Base-by-base conservation (phyloP, 2,329 filamentous ascomycete species). In the Botryotinia globosa region DNA sequence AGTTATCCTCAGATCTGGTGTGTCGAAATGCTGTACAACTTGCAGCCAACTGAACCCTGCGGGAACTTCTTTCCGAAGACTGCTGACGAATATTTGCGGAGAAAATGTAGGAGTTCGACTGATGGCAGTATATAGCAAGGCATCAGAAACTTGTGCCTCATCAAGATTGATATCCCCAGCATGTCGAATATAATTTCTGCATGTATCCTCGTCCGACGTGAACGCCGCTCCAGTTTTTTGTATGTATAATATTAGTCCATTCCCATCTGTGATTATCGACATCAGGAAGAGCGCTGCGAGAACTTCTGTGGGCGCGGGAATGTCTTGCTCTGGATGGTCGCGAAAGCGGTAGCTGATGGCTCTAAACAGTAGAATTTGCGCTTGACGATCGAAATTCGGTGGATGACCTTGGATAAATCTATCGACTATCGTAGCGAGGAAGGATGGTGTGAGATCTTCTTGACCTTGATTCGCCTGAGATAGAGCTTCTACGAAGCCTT, bases 371-470 rank as follows among this genome's bases (percentile, higher is more conserved):
- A 94, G 92, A 75, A 90, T 86, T 79, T 92, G 90, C 73, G 89
- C 90, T 70, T 90, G 87, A 71, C 94, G 89, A 78, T 92, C 93
- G 84, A 97, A 97, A 81, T 91, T 94, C 39, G 92, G 92, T 44
- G 94, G 94, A 69, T 94, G 94, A 77, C 94, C 91, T 82, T 96
- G 91, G 71, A 97, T 90, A 78, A 97, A 92, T 77, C 93, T 92
- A 81, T 97, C 93, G 81, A 98, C 86, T 73, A 97, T 91, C 73
- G 91, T 85, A 66, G 92, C 92, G 74, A 98, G 87, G 80, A 96
- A 94, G 59, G 88, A 83, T 44, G 91, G 85, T 18, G 85, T 86
- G 71, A 94, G 82, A 74, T 92, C 90, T 76, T 90, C 87, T 78
- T 92, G 89, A 58, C 89, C 87, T 76, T 88, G 84, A 73, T 87